Conservation (phyloP, 2,329 filamentous ascomycete species). For the Endocalyx cinctus region DNA sequence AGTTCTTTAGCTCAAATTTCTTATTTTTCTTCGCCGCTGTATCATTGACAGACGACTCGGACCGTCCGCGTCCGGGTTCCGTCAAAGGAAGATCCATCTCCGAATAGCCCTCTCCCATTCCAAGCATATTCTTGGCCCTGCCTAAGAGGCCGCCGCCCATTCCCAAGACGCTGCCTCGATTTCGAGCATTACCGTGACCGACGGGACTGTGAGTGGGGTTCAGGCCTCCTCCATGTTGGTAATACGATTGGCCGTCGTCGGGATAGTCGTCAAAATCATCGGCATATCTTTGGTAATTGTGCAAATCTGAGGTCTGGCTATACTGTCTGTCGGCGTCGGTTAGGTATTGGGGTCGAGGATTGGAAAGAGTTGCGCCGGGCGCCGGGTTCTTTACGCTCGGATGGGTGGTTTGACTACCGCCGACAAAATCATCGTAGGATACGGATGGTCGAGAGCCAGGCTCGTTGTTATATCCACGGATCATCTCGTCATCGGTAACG, state of each 20-base stretch:
- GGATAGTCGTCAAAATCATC: constrained; percentile 78
- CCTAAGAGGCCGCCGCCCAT: constrained; percentile 85
- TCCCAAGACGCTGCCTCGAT: constrained; percentile 83
- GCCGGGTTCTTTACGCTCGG: constrained; percentile 37
- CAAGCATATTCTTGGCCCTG: constrained; percentile 82
- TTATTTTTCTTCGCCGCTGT: constrained; percentile 44
- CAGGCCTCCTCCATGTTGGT: constrained; percentile 65
- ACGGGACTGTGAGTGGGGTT: constrained; percentile 35
- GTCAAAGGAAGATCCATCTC: constrained; percentile 98
- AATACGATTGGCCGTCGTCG: constrained; percentile 75
- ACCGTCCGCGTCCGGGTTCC: constrained; percentile 53
- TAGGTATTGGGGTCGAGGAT: constrained; percentile 39
- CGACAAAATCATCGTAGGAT: constrained; percentile 94
- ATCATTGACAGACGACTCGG: constrained; percentile 16
- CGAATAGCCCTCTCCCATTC: constrained; percentile 83
- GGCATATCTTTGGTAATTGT: constrained; percentile 89
- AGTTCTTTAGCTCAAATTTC: constrained; percentile 66
- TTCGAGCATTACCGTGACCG: constrained; percentile 55
- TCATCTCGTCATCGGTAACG: constrained; percentile 75
- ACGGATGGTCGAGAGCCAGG: constrained; percentile 72
- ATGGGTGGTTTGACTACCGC: constrained; percentile 52
- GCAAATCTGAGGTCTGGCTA: constrained; percentile 74
- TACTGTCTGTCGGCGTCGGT: constrained; percentile 40
- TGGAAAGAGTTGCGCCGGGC: constrained; percentile 21
- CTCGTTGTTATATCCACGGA: constrained; percentile 66